These are phyloP conservation scores for Suhomyces anneliseae DNA, from an alignment of 1,139 yeast species.

Conservation along the genomic window DNA sequence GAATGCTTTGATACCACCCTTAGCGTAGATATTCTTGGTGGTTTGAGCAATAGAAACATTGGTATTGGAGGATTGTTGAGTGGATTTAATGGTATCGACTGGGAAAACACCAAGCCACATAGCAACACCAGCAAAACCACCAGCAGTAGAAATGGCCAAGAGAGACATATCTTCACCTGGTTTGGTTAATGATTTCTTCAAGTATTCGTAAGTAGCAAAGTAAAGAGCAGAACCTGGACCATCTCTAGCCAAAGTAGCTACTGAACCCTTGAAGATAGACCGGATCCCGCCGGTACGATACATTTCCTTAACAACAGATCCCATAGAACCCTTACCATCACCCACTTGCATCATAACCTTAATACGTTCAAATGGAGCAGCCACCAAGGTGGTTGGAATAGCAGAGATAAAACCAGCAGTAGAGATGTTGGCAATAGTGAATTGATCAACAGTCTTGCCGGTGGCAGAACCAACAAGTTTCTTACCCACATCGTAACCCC, in stretches of 20 bases:
- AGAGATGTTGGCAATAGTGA: slow-evolving; percentile 71
- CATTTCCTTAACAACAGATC: slow-evolving; percentile 66
- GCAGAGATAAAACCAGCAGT: slow-evolving; percentile 97
- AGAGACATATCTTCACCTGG: slow-evolving; percentile 63
- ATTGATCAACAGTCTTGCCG: slow-evolving; percentile 41
- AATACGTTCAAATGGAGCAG: slow-evolving; percentile 96
- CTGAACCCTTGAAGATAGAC: slow-evolving; percentile 88
- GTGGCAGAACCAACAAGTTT: slow-evolving; percentile 55
- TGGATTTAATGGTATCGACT: slow-evolving; percentile 90
- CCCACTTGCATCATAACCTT: slow-evolving; percentile 91
- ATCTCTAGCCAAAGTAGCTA: slow-evolving; percentile 91
- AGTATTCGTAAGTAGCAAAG: slow-evolving; percentile 89
- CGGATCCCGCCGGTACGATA: slow-evolving; percentile 78
- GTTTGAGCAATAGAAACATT: slow-evolving; percentile 64
- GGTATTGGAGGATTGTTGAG: slow-evolving; percentile 66
- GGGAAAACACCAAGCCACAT: slow-evolving; percentile 99
- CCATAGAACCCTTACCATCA: slow-evolving; percentile 51
- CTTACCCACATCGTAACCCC: slow-evolving; percentile 97
- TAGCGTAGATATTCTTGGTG: slow-evolving; percentile 58
- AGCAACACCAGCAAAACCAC: slow-evolving; percentile 93
- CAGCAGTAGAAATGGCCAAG: slow-evolving; percentile 79
- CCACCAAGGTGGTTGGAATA: slow-evolving; percentile 89
- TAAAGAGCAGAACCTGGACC: slow-evolving; percentile 98
- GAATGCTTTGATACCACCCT: slow-evolving; percentile 86
- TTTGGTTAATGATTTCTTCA: slow-evolving; percentile 62